phyloP scores from a whole-genome alignment of 2,329 filamentous ascomycete species.

The Sclerotinia minor region DNA sequence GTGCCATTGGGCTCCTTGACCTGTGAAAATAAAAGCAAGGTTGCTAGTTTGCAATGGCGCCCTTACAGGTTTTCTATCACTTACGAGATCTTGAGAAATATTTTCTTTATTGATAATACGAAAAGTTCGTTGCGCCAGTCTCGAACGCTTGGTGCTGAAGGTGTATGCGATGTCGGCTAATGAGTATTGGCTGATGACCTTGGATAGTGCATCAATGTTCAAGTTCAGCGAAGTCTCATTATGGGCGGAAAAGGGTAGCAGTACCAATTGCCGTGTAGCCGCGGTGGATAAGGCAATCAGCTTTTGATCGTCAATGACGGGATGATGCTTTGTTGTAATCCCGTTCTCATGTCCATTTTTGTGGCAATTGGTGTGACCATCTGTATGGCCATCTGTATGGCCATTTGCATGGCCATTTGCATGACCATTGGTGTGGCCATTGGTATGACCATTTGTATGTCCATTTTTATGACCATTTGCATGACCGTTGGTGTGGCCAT shows the following conservation, averaged over 20 bases:
- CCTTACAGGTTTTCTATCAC: no score
- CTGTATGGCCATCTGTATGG: no score
- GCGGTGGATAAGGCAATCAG: no score
- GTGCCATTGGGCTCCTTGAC: constrained; percentile 30
- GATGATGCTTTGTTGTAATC: no score
- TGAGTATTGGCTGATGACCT: not conserved
- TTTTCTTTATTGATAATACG: not conserved
- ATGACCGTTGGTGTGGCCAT: no score
- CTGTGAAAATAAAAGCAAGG: constrained; percentile 27
- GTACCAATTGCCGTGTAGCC: not conserved
- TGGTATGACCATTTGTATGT: no score
- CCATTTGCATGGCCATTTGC: no score
- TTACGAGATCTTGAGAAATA: no score
- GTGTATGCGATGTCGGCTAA: constrained; percentile 10
- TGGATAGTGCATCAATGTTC: constrained; percentile 2
- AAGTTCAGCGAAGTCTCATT: not conserved
- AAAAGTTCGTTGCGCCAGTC: constrained; percentile 1
- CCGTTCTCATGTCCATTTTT: not conserved
- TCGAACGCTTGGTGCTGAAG: not conserved
- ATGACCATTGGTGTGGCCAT: no score
- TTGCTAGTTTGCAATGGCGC: not conserved
- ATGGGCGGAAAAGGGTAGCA: constrained; percentile 15
- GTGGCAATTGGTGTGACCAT: no score
- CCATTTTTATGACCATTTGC: no score
- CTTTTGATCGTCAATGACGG: no score